Base-by-base conservation (phyloP, 139 green algal genomes). In the Zygnema circumcarinatum region DNA sequence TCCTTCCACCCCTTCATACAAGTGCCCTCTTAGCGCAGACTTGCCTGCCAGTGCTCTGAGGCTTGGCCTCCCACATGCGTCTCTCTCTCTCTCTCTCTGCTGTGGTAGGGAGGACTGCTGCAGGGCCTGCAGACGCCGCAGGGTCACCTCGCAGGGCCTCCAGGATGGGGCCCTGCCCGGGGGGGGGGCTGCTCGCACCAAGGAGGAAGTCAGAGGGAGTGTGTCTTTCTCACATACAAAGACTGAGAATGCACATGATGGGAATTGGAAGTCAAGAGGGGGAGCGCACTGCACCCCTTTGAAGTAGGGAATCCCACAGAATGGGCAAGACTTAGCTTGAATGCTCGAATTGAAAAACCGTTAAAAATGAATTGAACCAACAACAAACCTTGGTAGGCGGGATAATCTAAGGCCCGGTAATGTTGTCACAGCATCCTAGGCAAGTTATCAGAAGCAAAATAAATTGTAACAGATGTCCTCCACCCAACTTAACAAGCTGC, bases 131-230 rank as follows among this genome's bases (percentile, higher is more conserved):
- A 78, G 69, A 40, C 11, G 47, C 54, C 11, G 76, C 76, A 38
- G 76, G 76, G 16, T 84, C 76, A 41, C 35, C 16, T 84, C 76
- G 3, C 33, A 84, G 56, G 7, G 76, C 76, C 36, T 84, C 76
- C 3, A 84, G 36, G 16, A 84, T 84, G 11, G 39, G 76, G 11
- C 76, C 76, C 56, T 16, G 39, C 11, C 76, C 39, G 35, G 76
- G 35, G 72, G 38, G 7, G 56, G 38, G 11, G 7, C 35, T 38
- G 36, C 33, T 84, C 35, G 29, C 73, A 81, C 29, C 73, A 25
- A 81, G 25, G 73, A 81, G 62, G 25, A 29, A 81, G 32, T 81
- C 73, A 72, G 56, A 35, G 29, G 56, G 29, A 29, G 29, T 72
- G 56, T 29, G 29, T 72, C 56, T 72, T 29, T 29, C 29, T 29